phyloP scores from a whole-genome alignment of 2,329 filamentous ascomycete species.

The Botrytis medusae region DNA sequence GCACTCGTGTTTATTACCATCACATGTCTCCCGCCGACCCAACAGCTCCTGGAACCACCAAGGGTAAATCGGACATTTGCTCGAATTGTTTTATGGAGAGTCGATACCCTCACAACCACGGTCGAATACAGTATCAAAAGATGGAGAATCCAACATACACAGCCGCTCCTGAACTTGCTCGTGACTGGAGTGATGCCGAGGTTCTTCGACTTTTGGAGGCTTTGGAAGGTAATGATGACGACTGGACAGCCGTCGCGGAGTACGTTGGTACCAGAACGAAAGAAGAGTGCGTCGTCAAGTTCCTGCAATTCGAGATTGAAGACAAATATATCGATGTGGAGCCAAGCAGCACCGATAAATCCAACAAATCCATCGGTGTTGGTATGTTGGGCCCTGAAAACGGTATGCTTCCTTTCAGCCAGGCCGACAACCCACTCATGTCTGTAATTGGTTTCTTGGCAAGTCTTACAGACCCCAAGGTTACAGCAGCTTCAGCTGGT shows the following conservation, averaged over 20 bases:
- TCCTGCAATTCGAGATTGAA: conserved; percentile 94
- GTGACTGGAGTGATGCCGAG: conserved; percentile 92
- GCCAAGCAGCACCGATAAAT: conserved; percentile 49
- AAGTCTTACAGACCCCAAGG: conserved; percentile 83
- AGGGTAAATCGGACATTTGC: conserved; percentile 82
- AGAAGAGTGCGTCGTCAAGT: conserved; percentile 96
- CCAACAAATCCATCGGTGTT: conserved; percentile 52
- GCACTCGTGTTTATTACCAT: conserved; percentile 70
- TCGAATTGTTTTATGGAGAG: conserved; percentile 86
- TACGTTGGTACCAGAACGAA: conserved; percentile 88
- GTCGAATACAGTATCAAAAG: conserved; percentile 78
- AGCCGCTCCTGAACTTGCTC: conserved; percentile 64
- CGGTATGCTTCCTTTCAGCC: conserved; percentile 84
- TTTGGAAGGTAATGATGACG: conserved; percentile 89
- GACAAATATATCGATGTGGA: conserved; percentile 93
- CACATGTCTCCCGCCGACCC: conserved; percentile 53
- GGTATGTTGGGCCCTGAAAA: conserved; percentile 69
- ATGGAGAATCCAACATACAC: conserved; percentile 86
- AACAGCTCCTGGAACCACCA: conserved; percentile 42
- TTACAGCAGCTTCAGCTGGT: conserved; percentile 86
- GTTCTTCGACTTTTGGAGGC: conserved; percentile 86
- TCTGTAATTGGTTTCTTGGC: conserved; percentile 94
- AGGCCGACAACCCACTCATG: conserved; percentile 94
- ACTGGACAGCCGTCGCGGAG: conserved; percentile 91
- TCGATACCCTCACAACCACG: conserved; percentile 77